phyloP scores from a whole-genome alignment of 768 basidiomycete genomes.

The Boletellus emodensis region DNA sequence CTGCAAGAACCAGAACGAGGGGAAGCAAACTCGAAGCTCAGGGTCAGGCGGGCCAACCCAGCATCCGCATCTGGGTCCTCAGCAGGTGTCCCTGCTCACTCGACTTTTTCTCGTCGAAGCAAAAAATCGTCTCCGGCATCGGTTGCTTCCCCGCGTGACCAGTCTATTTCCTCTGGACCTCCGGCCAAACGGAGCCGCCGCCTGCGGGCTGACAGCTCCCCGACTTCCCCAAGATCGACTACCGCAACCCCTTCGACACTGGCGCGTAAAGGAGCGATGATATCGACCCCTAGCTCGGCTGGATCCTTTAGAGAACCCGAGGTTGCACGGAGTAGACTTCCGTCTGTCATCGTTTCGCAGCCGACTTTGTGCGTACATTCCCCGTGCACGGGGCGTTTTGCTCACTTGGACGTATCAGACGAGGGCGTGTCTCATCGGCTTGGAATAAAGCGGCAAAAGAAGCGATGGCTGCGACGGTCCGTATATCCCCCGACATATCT shows the following conservation, averaged over 20 bases:
- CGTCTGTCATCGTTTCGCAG: conserved; percentile 18
- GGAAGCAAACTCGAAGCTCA: conserved; percentile 20
- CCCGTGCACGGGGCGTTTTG: neutral
- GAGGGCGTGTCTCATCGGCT: conserved; percentile 22
- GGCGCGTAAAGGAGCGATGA: conserved; percentile 4
- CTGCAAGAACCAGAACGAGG: conserved; percentile 27
- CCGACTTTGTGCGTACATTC: conserved; percentile 19
- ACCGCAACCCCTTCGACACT: neutral
- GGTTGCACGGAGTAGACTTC: neutral
- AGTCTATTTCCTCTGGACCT: conserved; percentile 12
- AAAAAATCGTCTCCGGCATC: conserved; percentile 14
- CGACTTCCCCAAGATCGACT: conserved; percentile 7
- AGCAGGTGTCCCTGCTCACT: neutral
- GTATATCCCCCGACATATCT: conserved; percentile 33
- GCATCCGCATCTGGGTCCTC: conserved; percentile 9
- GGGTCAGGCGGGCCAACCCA: conserved; percentile 16
- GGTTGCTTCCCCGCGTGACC: conserved; percentile 9
- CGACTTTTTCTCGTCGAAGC: conserved; percentile 1
- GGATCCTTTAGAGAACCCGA: conserved; percentile 9
- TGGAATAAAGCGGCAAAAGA: conserved; percentile 31
- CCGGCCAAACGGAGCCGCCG: conserved; percentile 8
- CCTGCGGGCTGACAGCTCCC: neutral
- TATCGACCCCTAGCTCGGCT: conserved; percentile 10
- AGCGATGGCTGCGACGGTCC: conserved; percentile 30
- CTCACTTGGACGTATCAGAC: conserved; percentile 14